These are phyloP conservation scores for Populus alba DNA, from an alignment of 345 rosid genomes.

Conservation along the genomic window DNA sequence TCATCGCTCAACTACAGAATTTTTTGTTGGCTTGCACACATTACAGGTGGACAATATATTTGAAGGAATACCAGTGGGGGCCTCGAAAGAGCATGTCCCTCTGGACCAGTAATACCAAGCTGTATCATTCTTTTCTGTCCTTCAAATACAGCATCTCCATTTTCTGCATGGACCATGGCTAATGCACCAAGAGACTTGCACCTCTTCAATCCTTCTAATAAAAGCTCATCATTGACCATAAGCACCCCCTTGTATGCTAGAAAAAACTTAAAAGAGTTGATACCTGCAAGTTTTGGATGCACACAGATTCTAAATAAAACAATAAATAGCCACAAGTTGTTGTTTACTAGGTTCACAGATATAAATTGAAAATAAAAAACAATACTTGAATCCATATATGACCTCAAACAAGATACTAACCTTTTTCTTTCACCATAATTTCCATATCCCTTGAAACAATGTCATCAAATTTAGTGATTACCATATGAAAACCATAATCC, in stretches of 20 bases:
- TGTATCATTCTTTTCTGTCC: conserved; percentile 92
- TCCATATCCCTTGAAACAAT: conserved; percentile 81
- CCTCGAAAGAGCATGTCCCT: conserved; percentile 94
- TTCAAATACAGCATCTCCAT: conserved; percentile 94
- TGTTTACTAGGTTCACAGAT: background rate
- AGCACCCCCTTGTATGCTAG: conserved; percentile 86
- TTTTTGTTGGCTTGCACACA: conserved; percentile 1
- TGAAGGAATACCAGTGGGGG: conserved; percentile 70
- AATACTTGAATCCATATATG: background rate
- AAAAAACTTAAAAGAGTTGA: conserved; percentile 98
- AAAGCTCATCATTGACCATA: conserved; percentile 83
- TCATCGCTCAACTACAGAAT: background rate
- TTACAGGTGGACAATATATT: background rate
- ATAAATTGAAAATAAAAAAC: background rate
- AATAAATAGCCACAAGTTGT: background rate
- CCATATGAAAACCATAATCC: conserved; percentile 99
- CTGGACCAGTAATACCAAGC: conserved; percentile 94
- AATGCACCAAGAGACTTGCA: conserved; percentile 96
- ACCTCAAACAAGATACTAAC: conserved; percentile 27
- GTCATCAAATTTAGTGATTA: conserved; percentile 89
- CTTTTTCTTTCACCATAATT: conserved; percentile 81
- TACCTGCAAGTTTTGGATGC: conserved; percentile 45
- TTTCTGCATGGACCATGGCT: conserved; percentile 99
- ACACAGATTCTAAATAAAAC: background rate
- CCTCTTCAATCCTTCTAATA: conserved; percentile 71